A percentile compares a stretch with the other conserved stretches of the same genome.
Evolutionary conservation across 768 basidiomycete species (phyloP).

Genomic region (Tulasnella sp.): DNA sequence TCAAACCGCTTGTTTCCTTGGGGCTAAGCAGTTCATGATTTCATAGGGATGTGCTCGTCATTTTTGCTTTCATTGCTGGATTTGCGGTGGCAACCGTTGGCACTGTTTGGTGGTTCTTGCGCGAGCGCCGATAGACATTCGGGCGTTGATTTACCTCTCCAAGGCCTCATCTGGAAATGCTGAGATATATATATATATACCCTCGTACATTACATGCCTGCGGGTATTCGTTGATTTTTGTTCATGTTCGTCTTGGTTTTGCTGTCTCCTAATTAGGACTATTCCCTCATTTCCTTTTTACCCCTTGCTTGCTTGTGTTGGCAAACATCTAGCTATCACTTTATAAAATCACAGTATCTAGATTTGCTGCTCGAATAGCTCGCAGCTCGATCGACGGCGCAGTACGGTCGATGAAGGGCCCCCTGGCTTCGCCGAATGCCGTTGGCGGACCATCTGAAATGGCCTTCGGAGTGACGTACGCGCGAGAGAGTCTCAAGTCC

Average conservation of each 20-base stretch:
- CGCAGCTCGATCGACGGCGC: not conserved
- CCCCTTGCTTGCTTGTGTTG: not conserved
- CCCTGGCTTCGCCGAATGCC: not conserved
- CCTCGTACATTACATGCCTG: not conserved
- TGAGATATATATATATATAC: not conserved
- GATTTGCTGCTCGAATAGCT: not conserved
- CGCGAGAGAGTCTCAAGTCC: not conserved
- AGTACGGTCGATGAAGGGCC: not conserved
- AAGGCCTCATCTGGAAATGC: not conserved
- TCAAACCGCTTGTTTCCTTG: not conserved
- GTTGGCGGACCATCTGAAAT: not conserved
- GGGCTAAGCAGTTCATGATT: not conserved
- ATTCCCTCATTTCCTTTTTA: not conserved
- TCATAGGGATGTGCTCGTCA: conserved; percentile 65
- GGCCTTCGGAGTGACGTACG: not conserved
- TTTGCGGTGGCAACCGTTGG: conserved; percentile 69
- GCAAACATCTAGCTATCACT: not conserved
- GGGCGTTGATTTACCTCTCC: not conserved
- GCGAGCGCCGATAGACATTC: conserved; percentile 59
- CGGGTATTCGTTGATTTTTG: not conserved
- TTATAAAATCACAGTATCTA: not conserved
- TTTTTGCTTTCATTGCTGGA: conserved; percentile 81
- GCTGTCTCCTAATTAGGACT: not conserved
- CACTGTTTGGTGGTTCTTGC: conserved; percentile 71
- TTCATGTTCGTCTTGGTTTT: not conserved